Percentiles rank a stretch among this genome's conserved stretches.
phyloP scores from a whole-genome alignment of 495 filamentous ascomycete species.

The Aspergillus indologenus region DNA sequence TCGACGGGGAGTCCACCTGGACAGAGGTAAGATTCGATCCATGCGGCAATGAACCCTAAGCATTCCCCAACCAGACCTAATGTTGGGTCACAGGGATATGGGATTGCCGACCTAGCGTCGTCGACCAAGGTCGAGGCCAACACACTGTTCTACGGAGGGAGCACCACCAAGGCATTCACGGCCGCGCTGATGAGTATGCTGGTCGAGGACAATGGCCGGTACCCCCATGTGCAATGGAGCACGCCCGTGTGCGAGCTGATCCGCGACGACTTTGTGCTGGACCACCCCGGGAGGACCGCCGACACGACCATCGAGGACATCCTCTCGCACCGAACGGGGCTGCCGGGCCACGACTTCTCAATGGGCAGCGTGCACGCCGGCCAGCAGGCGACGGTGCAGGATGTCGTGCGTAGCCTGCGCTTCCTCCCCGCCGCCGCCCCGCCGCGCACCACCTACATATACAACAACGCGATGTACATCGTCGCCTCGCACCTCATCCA shows the following conservation, averaged over 20 bases:
- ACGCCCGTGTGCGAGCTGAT: slow-evolving; percentile 50
- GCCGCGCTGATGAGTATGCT: slow-evolving; percentile 45
- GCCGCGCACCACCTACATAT: slow-evolving; percentile 42
- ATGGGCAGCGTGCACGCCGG: slow-evolving; percentile 14
- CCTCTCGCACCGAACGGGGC: slow-evolving; percentile 48
- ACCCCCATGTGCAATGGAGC: slow-evolving; percentile 38
- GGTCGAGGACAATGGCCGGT: slow-evolving; percentile 33
- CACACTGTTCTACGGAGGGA: slow-evolving; percentile 40
- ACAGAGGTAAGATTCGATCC: slow-evolving; percentile 26
- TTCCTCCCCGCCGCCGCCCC: slow-evolving; percentile 39
- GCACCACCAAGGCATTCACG: slow-evolving; percentile 56
- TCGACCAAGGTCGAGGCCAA: slow-evolving; percentile 37
- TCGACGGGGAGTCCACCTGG: slow-evolving; percentile 42
- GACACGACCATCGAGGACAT: slow-evolving; percentile 52
- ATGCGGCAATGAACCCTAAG: neutral
- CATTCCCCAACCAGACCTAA: neutral
- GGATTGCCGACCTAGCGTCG: slow-evolving; percentile 35
- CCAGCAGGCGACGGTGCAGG: slow-evolving; percentile 22
- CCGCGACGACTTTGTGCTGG: slow-evolving; percentile 50
- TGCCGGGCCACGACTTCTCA: slow-evolving; percentile 42
- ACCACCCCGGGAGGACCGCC: slow-evolving; percentile 35
- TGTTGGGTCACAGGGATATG: slow-evolving; percentile 56
- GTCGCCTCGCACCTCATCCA: slow-evolving; percentile 39
- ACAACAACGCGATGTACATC: slow-evolving; percentile 54
- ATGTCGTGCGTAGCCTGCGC: slow-evolving; percentile 39